Evolutionary conservation across 2,329 filamentous ascomycete species (phyloP).

Genomic region (Colletotrichum tropicale): DNA sequence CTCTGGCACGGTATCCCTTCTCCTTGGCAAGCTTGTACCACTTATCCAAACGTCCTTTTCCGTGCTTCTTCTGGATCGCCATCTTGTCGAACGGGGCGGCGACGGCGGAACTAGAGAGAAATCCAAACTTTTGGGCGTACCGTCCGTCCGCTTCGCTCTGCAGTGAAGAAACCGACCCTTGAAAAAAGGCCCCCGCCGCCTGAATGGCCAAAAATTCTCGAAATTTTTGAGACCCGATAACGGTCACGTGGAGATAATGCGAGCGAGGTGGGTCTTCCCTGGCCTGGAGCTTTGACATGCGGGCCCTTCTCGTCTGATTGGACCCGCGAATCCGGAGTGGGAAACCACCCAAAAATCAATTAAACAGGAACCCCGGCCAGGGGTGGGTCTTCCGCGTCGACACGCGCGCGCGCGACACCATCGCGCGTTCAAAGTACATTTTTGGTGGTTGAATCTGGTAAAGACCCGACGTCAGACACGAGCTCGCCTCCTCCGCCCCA

Average conservation of each 20-base stretch:
- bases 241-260: conserved; percentile 8
- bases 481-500: background rate
- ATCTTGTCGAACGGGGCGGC: conserved; percentile 51
- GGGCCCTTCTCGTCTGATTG: background rate
- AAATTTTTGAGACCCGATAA: conserved; percentile 11
- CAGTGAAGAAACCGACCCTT: background rate
- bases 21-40: conserved; percentile 99
- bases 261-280: background rate
- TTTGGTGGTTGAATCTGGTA: background rate
- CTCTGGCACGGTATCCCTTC: conserved; percentile 94
- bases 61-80: conserved; percentile 99
- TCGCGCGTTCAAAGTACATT: conserved; percentile 6
- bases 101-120: background rate
- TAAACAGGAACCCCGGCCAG: background rate
- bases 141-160: conserved; percentile 5
- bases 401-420: conserved; percentile 7
- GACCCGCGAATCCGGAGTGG: background rate
- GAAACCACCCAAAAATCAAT: background rate
- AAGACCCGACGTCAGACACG: conserved; percentile 8
- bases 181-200: background rate
- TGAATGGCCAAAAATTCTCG: conserved; percentile 9
- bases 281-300: background rate
- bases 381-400: background rate
- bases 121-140: background rate
- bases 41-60: conserved; percentile 97